phyloP scores from a whole-genome alignment of 1,284 basidiomycete species.

The Stereum hirsutum region DNA sequence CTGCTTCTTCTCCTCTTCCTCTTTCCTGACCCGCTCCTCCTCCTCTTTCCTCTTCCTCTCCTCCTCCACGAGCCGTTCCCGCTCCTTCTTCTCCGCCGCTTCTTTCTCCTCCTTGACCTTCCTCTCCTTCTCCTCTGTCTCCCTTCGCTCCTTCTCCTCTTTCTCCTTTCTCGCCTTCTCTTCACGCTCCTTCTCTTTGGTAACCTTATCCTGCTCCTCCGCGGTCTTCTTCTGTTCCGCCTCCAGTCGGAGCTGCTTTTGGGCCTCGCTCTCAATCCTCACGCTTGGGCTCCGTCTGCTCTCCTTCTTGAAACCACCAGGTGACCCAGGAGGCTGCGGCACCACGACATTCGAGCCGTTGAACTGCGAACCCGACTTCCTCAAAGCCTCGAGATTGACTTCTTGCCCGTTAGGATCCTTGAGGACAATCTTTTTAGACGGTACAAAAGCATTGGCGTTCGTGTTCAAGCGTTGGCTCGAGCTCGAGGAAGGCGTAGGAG shows the following conservation, averaged over 20 bases:
- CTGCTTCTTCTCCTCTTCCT: slow-evolving; percentile 18
- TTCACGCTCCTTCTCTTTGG: slow-evolving; percentile 20
- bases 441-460: slow-evolving; percentile 56
- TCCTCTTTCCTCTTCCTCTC: slow-evolving; percentile 21
- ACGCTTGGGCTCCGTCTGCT: slow-evolving; percentile 20
- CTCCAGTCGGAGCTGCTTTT: slow-evolving; percentile 40
- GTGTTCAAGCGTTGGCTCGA: slow-evolving; percentile 38
- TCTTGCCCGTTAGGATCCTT: slow-evolving; percentile 52
- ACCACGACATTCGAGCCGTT: too few species aligned
- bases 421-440: slow-evolving; percentile 39
- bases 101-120: slow-evolving; percentile 23
- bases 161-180: slow-evolving; percentile 16
- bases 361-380: slow-evolving; percentile 26
- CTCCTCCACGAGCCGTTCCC: slow-evolving; percentile 27
- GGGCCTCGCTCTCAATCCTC: slow-evolving; percentile 50
- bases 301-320: slow-evolving; percentile 19
- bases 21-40: slow-evolving; percentile 31
- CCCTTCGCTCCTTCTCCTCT: slow-evolving; percentile 13
- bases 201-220: slow-evolving; percentile 24
- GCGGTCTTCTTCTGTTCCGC: slow-evolving; percentile 37
- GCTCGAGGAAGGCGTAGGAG: slow-evolving; percentile 51
- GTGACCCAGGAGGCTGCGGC: slow-evolving; percentile 21
- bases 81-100: slow-evolving; percentile 27
- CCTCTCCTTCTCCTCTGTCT: slow-evolving; percentile 22
- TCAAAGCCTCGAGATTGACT: slow-evolving; percentile 43